Evolutionary conservation across 768 basidiomycete species (phyloP), one percentile per base, ranked within the genome.

Genomic region (Collybia nuda): DNA sequence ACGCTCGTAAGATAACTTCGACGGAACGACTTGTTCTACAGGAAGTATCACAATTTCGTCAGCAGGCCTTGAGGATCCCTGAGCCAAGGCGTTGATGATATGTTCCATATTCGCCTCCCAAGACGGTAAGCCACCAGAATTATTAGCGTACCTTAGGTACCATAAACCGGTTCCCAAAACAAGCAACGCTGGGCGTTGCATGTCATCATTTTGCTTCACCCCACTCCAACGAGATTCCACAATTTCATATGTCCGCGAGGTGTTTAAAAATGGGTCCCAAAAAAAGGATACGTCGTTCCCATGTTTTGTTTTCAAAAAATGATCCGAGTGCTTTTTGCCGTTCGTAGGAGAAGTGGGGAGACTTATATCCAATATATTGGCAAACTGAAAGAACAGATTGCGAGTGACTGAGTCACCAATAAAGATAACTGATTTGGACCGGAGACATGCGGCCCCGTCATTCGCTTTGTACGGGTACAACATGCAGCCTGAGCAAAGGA

Each of bases 201-300:
- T 38, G 37, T 56, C 32, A 17, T 36, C 43, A 14, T 18, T 4
- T 11, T 9, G 22, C 14, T 22, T 22, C 12, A n/a, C 8, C n/a
- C 29, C 32, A 6, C 50, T 47, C 38, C 51, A 50, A 14, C 44
- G 48, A 35, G 54, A 49, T 29, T 28, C 50, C 7, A 88, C 68
- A 41, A 82, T 61, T n/a, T 72, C 60, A 37, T 70, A 61, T 14
- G 83, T 76, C 46, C 72, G 70, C 1, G 87, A 81, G 11, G 75
- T 69, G 64, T 95, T 97, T 39, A 96, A 77, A 65, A 82, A 96
- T 14, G 93, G 93, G 58, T 95, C 93, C 93, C 93, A 93, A 55
- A 74, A 61, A 66, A 93, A 91, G 9, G 76, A 72, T 15, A 90
- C 62, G 14, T 72, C 59, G 43, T 73, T 77, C 19, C 75, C 77